Evolutionary conservation across 345 rosid genomes (phyloP).

Genomic region (Microcos paniculata): DNA sequence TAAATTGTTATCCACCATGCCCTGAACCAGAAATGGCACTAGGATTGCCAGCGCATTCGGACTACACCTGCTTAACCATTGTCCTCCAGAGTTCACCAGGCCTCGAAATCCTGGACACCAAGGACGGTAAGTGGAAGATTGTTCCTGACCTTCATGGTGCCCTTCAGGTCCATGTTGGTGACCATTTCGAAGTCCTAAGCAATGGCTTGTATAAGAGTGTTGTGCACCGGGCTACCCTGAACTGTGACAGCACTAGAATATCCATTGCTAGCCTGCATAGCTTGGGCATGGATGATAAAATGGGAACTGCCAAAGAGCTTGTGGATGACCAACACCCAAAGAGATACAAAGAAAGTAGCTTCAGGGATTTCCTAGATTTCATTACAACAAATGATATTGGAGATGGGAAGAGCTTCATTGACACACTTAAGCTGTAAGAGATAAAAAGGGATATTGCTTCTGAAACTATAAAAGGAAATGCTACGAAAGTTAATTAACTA

Average conservation of each 20-base stretch:
- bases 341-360: slow-evolving; percentile 53
- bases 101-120: slow-evolving; percentile 45
- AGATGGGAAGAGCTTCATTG: slow-evolving; percentile 47
- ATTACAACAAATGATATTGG: slow-evolving; percentile 45
- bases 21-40: slow-evolving; percentile 43
- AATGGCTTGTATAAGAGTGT: slow-evolving; percentile 63
- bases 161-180: slow-evolving; percentile 65
- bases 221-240: slow-evolving; percentile 47
- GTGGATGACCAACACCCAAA: slow-evolving; percentile 43
- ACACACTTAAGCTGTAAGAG: slow-evolving; percentile 34
- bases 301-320: slow-evolving; percentile 53
- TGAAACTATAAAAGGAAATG: neutral
- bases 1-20: slow-evolving; percentile 63
- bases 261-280: slow-evolving; percentile 72
- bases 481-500: too few relatives aligned
- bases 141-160: slow-evolving; percentile 49
- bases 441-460: slow-evolving; percentile 8
- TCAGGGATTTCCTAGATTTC: slow-evolving; percentile 59
- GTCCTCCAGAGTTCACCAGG: slow-evolving; percentile 54
- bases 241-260: slow-evolving; percentile 38
- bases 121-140: slow-evolving; percentile 40
- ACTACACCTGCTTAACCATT: slow-evolving; percentile 60
- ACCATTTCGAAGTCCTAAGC: slow-evolving; percentile 69
- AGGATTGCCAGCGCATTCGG: slow-evolving; percentile 67
- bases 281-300: slow-evolving; percentile 59